Percentiles rank a stretch among this genome's conserved stretches.
Evolutionary conservation across 129 eudicot species (phyloP).

Genomic region (Arctium lappa): DNA sequence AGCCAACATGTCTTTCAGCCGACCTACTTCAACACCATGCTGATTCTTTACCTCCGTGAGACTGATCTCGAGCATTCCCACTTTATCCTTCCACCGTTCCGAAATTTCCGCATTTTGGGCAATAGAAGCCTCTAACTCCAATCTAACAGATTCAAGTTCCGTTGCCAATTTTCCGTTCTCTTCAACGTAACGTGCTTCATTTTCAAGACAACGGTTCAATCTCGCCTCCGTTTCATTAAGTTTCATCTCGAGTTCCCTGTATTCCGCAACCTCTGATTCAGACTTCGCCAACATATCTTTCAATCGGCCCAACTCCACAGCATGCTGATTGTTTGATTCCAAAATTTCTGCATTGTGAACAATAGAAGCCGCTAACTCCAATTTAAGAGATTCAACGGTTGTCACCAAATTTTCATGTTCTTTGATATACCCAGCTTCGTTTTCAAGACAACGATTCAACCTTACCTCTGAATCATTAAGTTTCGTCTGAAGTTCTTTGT

Average conservation of each 20-base stretch:
- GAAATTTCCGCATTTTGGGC: not conserved
- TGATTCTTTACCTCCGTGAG: not conserved
- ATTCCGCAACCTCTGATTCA: constrained; percentile 18
- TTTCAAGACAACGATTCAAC: constrained; percentile 31
- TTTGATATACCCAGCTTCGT: constrained; percentile 10
- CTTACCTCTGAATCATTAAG: constrained; percentile 12
- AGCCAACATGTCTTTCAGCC: constrained; percentile 27
- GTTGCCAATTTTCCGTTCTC: constrained; percentile 19
- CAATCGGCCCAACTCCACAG: constrained; percentile 9
- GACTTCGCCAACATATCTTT: constrained; percentile 31
- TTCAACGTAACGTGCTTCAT: constrained; percentile 16
- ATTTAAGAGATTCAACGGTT: constrained; percentile 34
- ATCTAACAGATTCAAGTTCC: not conserved
- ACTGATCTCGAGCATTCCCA: not conserved
- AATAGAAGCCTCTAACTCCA: not conserved
- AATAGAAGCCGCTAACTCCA: constrained; percentile 43
- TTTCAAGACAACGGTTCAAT: constrained; percentile 6
- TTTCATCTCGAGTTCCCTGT: constrained; percentile 12
- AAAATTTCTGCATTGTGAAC: constrained; percentile 20
- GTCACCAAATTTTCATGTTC: constrained; percentile 2
- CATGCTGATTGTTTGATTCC: constrained; percentile 18
- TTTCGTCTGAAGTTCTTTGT: constrained; percentile 35
- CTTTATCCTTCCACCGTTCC: not conserved
- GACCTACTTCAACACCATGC: constrained; percentile 31
- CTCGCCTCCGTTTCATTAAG: constrained; percentile 20